Evolutionary conservation across 306 rosid species (phyloP).

Genomic region (Sphenostylis stenocarpa): DNA sequence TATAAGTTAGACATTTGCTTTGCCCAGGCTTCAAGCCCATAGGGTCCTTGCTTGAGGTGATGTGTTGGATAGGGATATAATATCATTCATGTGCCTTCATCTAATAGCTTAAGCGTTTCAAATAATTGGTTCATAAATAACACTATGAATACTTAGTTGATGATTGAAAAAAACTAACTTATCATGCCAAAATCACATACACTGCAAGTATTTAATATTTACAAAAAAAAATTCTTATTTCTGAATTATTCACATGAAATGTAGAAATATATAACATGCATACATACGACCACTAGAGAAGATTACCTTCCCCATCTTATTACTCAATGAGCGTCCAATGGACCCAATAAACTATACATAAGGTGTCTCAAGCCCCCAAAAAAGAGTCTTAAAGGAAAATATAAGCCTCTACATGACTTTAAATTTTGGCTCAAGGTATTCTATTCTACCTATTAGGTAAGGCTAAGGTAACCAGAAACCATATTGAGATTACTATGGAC

Average conservation of each 20-base stretch:
- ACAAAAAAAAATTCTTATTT: slow-evolving; percentile 2
- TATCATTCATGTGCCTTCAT: not conserved
- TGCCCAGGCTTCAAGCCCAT: not conserved
- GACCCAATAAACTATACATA: not conserved
- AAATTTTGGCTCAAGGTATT: slow-evolving; percentile 2
- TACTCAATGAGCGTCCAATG: not conserved
- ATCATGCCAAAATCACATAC: not conserved
- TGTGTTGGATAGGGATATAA: not conserved
- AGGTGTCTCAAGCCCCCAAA: not conserved
- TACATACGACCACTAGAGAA: not conserved
- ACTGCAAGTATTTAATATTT: not conserved
- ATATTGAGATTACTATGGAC: slow-evolving; percentile 10
- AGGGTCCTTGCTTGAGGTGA: not conserved
- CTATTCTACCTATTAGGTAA: slow-evolving; percentile 14
- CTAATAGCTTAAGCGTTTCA: not conserved
- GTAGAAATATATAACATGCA: slow-evolving; percentile 3
- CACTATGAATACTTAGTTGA: not conserved
- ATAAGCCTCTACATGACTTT: slow-evolving; percentile 1
- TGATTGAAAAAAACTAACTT: not conserved
- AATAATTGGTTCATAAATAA: not conserved
- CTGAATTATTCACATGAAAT: slow-evolving; percentile 1
- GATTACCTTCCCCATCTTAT: slow-evolving; percentile 19
- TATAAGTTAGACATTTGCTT: not conserved
- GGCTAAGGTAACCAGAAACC: slow-evolving; percentile 9
- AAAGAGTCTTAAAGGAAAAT: not conserved